phyloP scores from a whole-genome alignment of 495 filamentous ascomycete genomes.

The Penicillium daleae region DNA sequence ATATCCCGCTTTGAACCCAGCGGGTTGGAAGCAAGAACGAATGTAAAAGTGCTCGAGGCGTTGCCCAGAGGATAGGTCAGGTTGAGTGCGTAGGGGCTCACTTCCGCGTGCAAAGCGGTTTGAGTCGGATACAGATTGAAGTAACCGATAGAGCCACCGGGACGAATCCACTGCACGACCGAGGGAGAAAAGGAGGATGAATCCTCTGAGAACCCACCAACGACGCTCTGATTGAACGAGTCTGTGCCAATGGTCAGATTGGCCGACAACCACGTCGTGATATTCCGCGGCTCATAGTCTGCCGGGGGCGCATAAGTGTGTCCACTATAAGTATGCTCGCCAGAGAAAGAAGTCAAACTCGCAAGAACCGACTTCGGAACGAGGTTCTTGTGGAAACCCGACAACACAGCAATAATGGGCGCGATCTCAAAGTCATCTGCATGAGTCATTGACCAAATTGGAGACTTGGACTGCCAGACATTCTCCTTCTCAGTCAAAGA shows the following conservation, averaged over 20 bases:
- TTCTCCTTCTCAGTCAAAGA: constrained; percentile 36
- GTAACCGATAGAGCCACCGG: neutral
- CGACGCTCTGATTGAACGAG: constrained; percentile 39
- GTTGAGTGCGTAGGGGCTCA: constrained; percentile 6
- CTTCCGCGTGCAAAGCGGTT: neutral
- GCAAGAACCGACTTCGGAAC: constrained; percentile 14
- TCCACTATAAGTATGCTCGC: constrained; percentile 39
- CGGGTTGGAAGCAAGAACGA: constrained; percentile 4
- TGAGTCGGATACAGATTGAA: constrained; percentile 4
- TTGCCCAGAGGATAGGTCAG: constrained; percentile 4
- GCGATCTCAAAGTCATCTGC: constrained; percentile 43
- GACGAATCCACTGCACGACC: constrained; percentile 39
- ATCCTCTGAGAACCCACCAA: constrained; percentile 41
- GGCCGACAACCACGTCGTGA: constrained; percentile 43
- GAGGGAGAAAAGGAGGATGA: constrained; percentile 42
- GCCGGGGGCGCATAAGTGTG: constrained; percentile 44
- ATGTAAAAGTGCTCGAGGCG: neutral
- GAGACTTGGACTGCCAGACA: constrained; percentile 26
- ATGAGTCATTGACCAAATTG: constrained; percentile 37
- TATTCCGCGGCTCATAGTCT: constrained; percentile 43
- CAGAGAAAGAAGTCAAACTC: constrained; percentile 35
- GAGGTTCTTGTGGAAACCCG: constrained; percentile 35
- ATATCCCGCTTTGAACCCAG: constrained; percentile 4
- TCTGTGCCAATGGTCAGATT: constrained; percentile 46
- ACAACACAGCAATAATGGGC: constrained; percentile 38